Conservation (phyloP, 495 filamentous ascomycete genomes). For the Hapsidospora chrysogenum region DNA sequence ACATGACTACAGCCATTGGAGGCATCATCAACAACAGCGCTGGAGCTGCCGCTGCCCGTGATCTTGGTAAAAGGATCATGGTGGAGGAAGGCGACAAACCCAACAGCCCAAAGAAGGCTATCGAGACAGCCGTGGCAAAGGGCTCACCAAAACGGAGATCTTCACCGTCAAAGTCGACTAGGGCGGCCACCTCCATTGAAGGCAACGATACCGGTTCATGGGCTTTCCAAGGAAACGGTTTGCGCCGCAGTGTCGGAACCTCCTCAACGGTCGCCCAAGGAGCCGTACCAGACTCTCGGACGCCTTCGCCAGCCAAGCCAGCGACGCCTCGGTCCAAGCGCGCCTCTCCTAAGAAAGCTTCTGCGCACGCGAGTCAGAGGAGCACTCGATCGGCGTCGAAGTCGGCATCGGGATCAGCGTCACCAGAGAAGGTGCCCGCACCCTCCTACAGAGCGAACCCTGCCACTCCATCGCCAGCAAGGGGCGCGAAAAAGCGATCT, state of each 20-base stretch:
- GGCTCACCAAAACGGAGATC: slow-evolving; percentile 15
- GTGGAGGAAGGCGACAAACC: slow-evolving; percentile 40
- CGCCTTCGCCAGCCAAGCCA: slow-evolving; percentile 31
- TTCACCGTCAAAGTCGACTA: too few species aligned
- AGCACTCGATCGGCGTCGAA: slow-evolving; percentile 12
- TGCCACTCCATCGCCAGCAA: slow-evolving; percentile 6
- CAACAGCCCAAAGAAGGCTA: slow-evolving; percentile 37
- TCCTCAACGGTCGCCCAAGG: slow-evolving; percentile 25
- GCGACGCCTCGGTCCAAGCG: slow-evolving; percentile 27
- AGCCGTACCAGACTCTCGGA: slow-evolving; percentile 19
- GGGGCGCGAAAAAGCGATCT: slow-evolving; percentile 3
- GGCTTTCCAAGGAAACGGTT: slow-evolving; percentile 32
- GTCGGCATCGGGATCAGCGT: slow-evolving; percentile 18
- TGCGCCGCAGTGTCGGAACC: slow-evolving; percentile 31
- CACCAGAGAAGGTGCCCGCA: slow-evolving; percentile 6
- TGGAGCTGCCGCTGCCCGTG: slow-evolving; percentile 16
- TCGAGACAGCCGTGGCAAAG: slow-evolving; percentile 16
- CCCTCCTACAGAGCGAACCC: slow-evolving; percentile 2
- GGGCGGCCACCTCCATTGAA: too few species aligned
- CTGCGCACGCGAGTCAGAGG: slow-evolving; percentile 6
- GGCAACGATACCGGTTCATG: slow-evolving; percentile 44
- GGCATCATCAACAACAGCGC: slow-evolving; percentile 26
- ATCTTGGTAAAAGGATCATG: slow-evolving; percentile 39
- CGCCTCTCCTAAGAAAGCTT: slow-evolving; percentile 8
- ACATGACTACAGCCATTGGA: slow-evolving; percentile 41